Base-by-base conservation (phyloP, 768 basidiomycete genomes). In the Collybia nuda region DNA sequence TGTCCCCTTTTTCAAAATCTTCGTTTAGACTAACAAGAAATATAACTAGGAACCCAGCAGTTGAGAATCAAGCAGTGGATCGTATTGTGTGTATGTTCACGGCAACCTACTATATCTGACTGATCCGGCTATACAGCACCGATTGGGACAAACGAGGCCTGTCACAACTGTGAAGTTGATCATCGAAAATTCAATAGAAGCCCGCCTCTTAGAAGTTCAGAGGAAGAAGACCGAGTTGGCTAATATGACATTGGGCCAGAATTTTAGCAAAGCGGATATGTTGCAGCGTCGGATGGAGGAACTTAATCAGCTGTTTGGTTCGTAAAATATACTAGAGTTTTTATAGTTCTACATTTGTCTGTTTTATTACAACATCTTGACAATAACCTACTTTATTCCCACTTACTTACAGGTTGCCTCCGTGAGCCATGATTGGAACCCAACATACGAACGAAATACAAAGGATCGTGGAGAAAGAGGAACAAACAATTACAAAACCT, bases 41-140 rank as follows among this genome's bases (percentile, higher is more conserved):
- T 32, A 32, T 32, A 29, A 39, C 5, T 58, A 93, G 91, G 93
- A 97, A 97, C 60, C 94, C 94, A 14, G 93, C 93, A 17, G 94
- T 95, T 5, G 94, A 98, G 72, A 94, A 97, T 62, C 96, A 98
- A 69, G 96, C 95, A 17, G 92, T 98, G 23, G 97, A 99, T 71
- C 90, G 96, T 45, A 96, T 97, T 56, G 93, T 97, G 60, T 68
- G 90, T 77, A 12, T 46, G 19, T 55, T 21, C 37, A n/a, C 39
- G 37, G 38, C 12, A 18, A 42, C 23, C n/a, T 24, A 28, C 39
- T 39, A 40, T 32, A 14, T 32, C 9, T 14, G 32, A 32, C 14
- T 32, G 12, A 32, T 11, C 6, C 12, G 12, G 32, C 37, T 40
- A 35, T 26, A 42, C 62, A 96, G 91, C 97, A 99, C 68, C 95